phyloP scores from a whole-genome alignment of 768 basidiomycete species.

The Macrolepiota fuliginosa region DNA sequence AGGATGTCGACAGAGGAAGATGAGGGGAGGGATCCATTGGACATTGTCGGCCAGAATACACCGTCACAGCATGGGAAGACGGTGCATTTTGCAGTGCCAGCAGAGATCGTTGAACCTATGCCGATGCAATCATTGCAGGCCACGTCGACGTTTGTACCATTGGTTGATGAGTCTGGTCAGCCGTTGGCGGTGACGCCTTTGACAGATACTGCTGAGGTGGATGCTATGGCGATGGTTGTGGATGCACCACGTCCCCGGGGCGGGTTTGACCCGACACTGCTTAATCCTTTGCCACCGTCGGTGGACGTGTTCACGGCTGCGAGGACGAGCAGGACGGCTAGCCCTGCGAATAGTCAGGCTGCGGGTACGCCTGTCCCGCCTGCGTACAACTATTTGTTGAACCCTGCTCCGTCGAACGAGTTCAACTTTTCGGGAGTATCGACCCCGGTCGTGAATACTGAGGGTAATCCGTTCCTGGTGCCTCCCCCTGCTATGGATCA shows the following conservation, averaged over 20 bases:
- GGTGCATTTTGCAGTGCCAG: constrained; percentile 17
- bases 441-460: not conserved
- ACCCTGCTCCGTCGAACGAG: not conserved
- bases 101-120: constrained; percentile 26
- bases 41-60: constrained; percentile 37
- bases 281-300: constrained; percentile 45
- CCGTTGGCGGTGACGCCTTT: not conserved
- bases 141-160: not conserved
- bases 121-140: constrained; percentile 11
- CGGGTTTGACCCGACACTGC: constrained; percentile 50
- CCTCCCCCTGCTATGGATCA: not conserved
- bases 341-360: constrained; percentile 7
- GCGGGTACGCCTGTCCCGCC: not conserved
- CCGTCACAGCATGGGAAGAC: constrained; percentile 22
- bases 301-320: constrained; percentile 1
- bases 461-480: constrained; percentile 8
- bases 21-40: constrained; percentile 49
- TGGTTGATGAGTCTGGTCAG: constrained; percentile 15
- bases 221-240: constrained; percentile 38
- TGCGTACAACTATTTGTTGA: not conserved
- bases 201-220: not conserved
- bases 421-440: not conserved
- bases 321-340: constrained; percentile 7
- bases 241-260: constrained; percentile 33
- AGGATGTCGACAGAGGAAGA: constrained; percentile 44